These are phyloP conservation scores for Diplotaxis tenuifolia DNA, from an alignment of 345 rosid species.

Conservation along the genomic window DNA sequence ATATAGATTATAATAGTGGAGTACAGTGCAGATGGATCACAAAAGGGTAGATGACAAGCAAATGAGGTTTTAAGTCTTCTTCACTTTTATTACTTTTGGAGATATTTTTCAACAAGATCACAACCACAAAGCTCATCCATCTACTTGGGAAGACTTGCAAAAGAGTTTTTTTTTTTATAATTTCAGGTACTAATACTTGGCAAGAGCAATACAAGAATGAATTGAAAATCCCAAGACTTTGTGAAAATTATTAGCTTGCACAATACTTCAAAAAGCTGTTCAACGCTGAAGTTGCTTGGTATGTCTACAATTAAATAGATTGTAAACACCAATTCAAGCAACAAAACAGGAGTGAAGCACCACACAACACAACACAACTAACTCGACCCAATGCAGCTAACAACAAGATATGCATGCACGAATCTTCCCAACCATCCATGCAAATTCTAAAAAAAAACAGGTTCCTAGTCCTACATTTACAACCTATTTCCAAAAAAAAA, in stretches of 20 bases:
- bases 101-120: slow-evolving; percentile 9
- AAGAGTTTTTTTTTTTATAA: not conserved
- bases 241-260: slow-evolving; percentile 27
- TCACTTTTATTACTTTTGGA: slow-evolving; percentile 18
- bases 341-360: not conserved
- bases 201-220: slow-evolving; percentile 26
- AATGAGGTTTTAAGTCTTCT: slow-evolving; percentile 13
- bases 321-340: not conserved
- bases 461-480: not conserved
- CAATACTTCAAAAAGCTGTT: slow-evolving; percentile 2
- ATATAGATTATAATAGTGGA: too few species aligned
- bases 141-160: slow-evolving; percentile 27
- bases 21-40: too few species aligned
- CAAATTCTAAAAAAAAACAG: not conserved
- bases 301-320: slow-evolving; percentile 13
- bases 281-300: slow-evolving; percentile 71
- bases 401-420: not conserved
- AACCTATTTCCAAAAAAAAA: not conserved
- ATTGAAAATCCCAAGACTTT: slow-evolving; percentile 6
- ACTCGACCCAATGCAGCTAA: not conserved
- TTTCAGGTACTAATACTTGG: not conserved
- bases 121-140: slow-evolving; percentile 34
- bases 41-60: slow-evolving; percentile 27
- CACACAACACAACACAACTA: not conserved
- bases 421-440: not conserved